Evolutionary conservation across 352 stramenopile genomes (phyloP).

Genomic region (Pelagophyceae sp.): DNA sequence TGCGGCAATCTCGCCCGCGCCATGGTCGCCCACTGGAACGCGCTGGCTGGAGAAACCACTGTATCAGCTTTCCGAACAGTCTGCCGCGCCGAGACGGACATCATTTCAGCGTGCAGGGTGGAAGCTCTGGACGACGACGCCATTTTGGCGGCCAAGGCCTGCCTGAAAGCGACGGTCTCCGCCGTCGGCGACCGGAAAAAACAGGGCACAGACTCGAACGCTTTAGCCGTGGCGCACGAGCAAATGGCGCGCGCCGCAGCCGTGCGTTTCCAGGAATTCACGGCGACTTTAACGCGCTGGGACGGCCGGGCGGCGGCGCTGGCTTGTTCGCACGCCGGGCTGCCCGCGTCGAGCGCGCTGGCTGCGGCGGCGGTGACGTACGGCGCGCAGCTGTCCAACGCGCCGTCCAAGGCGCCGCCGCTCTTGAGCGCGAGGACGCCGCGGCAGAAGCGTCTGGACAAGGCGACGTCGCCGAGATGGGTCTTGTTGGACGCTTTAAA

Average conservation of each 20-base stretch:
- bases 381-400: not conserved
- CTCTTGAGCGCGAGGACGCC: not conserved
- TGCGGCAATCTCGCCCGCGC: no score
- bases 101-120: no score
- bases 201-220: not conserved
- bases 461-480: no score
- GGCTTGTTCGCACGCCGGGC: not conserved
- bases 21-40: no score
- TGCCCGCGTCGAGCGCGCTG: not conserved
- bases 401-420: no score
- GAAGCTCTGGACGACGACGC: not conserved
- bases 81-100: no score
- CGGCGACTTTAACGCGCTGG: not conserved
- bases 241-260: not conserved
- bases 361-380: constrained; percentile 1
- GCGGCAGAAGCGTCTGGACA: no score
- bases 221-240: not conserved
- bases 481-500: no score
- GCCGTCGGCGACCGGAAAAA: not conserved
- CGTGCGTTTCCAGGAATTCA: not conserved
- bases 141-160: not conserved
- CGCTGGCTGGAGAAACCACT: no score
- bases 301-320: not conserved
- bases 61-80: no score
- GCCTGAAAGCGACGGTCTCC: not conserved